Base-by-base conservation (phyloP, 768 basidiomycete genomes). In the Hypholoma sublateritium region DNA sequence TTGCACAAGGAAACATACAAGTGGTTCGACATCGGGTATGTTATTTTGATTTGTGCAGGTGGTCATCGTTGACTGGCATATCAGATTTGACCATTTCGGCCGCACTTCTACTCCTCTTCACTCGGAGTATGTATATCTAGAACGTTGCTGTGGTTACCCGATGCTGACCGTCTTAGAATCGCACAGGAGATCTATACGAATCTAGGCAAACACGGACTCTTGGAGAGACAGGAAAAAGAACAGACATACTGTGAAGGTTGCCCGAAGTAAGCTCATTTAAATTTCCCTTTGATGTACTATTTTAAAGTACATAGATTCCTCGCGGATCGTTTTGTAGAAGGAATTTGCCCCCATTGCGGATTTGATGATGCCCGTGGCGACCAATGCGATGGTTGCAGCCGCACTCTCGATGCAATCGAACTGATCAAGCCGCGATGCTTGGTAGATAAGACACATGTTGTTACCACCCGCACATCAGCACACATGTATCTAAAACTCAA, bases 291-390 rank as follows among this genome's bases (percentile, higher is more conserved):
- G 5, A 42, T 21, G 17, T 14, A 45, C 44, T 44, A 16, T 35
- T 37, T 48, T 24, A 42, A 39, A 13, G 14, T 50, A 25, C 35
- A 4, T 58, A 93, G 92, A 64, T 99, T 97, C 76, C 74, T 99
- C 35, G 97, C 97, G 17, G 97, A 99, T 74, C 89, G 97, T 53
- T 98, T 90, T 72, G 95, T 98, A 0, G 96, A 98, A 72, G 97
- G 97, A n/a, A 93, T 85, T 34, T 99, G 97, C 69, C 97, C 97
- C 0, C 82, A 97, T 72, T 98, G 97, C 68, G 83, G 81, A 47
- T 94, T 87, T 61, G 89, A 94, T 57, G 97, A 98, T 65, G 97
- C 96, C 34, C 90, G 97, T 35, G 97, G 97, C 7, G 97, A 99
- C 70, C 97, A 99, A 76, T 99, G 97, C 71, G 97, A 99, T 71